Percentiles rank a stretch among this genome's conserved stretches.
phyloP scores from a whole-genome alignment of 1,284 basidiomycete genomes.

The Chalciporus piperatoides region DNA sequence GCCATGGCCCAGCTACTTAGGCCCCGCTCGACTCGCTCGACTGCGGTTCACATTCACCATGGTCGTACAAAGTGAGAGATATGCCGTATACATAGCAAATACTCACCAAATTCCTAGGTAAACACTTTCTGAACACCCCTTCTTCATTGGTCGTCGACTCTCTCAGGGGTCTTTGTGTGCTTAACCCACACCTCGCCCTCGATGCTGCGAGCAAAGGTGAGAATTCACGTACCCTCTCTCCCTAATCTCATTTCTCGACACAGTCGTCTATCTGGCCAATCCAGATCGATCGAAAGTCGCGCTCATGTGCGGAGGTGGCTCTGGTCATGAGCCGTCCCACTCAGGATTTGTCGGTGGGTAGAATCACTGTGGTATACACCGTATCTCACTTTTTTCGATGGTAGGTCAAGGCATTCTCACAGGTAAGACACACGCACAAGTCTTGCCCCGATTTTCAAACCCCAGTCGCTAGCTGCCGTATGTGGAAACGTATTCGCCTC shows the following conservation, averaged over 20 bases:
- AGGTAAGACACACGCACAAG: slow-evolving; percentile 38
- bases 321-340: slow-evolving; percentile 89
- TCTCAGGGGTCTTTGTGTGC: slow-evolving; percentile 64
- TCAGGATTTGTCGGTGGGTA: slow-evolving; percentile 73
- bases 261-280: slow-evolving; percentile 61
- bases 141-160: slow-evolving; percentile 73
- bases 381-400: background rate
- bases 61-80: slow-evolving; percentile 27
- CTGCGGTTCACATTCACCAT: slow-evolving; percentile 12
- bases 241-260: background rate
- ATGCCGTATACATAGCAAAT: background rate
- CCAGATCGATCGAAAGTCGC: slow-evolving; percentile 68
- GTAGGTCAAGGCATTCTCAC: slow-evolving; percentile 76
- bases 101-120: slow-evolving; percentile 37
- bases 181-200: slow-evolving; percentile 69
- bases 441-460: background rate
- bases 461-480: slow-evolving; percentile 61
- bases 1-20: background rate
- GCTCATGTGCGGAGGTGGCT: slow-evolving; percentile 85
- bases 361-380: background rate
- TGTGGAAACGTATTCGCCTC: slow-evolving; percentile 88
- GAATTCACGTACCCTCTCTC: background rate
- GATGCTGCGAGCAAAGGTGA: slow-evolving; percentile 68
- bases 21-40: background rate
- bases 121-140: slow-evolving; percentile 75